These are phyloP conservation scores for Colletotrichum coccodes DNA, from an alignment of 2,329 filamentous ascomycete species.

Conservation along the genomic window DNA sequence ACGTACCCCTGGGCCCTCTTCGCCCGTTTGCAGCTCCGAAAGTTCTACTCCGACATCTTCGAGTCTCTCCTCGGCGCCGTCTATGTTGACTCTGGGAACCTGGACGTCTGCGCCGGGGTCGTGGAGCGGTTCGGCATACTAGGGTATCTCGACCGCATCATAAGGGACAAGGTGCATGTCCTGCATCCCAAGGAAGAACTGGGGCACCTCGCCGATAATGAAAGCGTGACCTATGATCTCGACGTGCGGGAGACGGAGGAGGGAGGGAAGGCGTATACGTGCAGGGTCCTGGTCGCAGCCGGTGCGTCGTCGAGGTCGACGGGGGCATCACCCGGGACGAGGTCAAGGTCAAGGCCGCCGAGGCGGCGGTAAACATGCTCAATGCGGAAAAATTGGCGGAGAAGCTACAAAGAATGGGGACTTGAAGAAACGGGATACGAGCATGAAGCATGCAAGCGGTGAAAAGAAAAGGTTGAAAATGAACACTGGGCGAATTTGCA, in stretches of 20 bases:
- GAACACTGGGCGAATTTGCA: not conserved
- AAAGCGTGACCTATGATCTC: conserved; percentile 65
- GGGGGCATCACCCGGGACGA: conserved; percentile 62
- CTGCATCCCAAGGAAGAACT: conserved; percentile 76
- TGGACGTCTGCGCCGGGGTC: conserved; percentile 69
- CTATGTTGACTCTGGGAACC: conserved; percentile 80
- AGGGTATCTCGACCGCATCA: conserved; percentile 67
- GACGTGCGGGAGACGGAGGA: conserved; percentile 37
- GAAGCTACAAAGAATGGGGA: not conserved
- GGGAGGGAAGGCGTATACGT: conserved; percentile 47
- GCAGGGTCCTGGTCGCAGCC: conserved; percentile 59
- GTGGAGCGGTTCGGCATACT: conserved; percentile 74
- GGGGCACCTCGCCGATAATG: conserved; percentile 63
- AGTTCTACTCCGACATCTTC: conserved; percentile 86
- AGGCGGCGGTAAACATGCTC: conserved; percentile 55
- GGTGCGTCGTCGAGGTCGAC: conserved; percentile 54
- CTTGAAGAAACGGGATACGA: not conserved
- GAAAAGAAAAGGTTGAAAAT: not conserved
- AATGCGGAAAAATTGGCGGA: conserved; percentile 31
- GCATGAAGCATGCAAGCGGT: not conserved
- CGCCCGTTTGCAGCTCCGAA: conserved; percentile 71
- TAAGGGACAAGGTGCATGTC: conserved; percentile 68
- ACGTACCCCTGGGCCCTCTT: conserved; percentile 84
- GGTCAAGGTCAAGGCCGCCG: conserved; percentile 65
- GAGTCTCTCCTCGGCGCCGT: conserved; percentile 85